A percentile compares a stretch with the other conserved stretches of the same genome.
These are phyloP conservation scores for Nicotiana undulata DNA, from an alignment of 257 asterid genomes.

Conservation along the genomic window DNA sequence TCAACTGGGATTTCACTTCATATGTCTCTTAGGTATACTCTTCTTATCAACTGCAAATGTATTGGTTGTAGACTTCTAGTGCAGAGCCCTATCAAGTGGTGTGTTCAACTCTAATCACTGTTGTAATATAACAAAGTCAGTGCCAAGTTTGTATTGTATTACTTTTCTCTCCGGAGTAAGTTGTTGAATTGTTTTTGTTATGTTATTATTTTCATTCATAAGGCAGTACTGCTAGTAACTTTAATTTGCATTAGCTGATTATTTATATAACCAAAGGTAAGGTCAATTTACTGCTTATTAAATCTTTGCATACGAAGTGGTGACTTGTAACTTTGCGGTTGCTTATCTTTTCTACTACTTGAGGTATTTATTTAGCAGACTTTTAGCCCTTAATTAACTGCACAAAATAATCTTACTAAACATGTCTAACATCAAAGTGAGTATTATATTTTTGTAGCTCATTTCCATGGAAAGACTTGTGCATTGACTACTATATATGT, in stretches of 20 bases:
- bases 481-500: too few relatives aligned
- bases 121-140: neutral
- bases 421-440: too few relatives aligned
- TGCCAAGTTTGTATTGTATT: neutral
- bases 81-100: neutral
- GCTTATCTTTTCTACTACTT: neutral
- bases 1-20: too few relatives aligned
- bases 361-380: neutral
- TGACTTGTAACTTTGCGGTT: neutral
- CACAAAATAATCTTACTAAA: too few relatives aligned
- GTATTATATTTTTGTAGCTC: too few relatives aligned
- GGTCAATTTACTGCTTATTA: neutral
- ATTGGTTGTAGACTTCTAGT: neutral
- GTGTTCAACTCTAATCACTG: neutral
- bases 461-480: too few relatives aligned
- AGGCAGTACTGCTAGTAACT: neutral
- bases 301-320: too few relatives aligned
- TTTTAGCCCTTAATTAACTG: neutral
- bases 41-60: neutral
- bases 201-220: neutral
- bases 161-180: too few relatives aligned
- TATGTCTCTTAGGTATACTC: neutral
- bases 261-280: neutral
- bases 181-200: neutral
- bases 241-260: too few relatives aligned